Percentiles rank a stretch among this genome's conserved stretches.
These are phyloP conservation scores for Salvia splendens DNA, from an alignment of 257 asterid genomes.

Conservation along the genomic window DNA sequence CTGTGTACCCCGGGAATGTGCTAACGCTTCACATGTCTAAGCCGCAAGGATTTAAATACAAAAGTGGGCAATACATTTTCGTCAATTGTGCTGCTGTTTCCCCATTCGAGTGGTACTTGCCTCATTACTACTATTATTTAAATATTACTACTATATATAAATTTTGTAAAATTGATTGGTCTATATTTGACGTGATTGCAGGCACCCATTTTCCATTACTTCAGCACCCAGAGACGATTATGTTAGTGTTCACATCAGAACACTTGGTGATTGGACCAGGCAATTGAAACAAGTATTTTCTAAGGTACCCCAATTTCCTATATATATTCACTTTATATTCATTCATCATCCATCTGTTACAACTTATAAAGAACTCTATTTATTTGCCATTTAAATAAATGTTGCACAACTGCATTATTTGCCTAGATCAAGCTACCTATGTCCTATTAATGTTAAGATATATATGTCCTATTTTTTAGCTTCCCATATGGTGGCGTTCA, in stretches of 20 bases:
- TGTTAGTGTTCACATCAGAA: slow-evolving; percentile 85
- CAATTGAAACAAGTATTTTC: slow-evolving; percentile 79
- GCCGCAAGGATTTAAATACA: slow-evolving; percentile 72
- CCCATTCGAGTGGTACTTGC: slow-evolving; percentile 62
- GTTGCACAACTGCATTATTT: too few species aligned
- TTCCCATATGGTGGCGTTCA: too few species aligned
- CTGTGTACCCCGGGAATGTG: slow-evolving; percentile 73
- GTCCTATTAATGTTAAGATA: too few species aligned
- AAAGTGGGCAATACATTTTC: slow-evolving; percentile 69
- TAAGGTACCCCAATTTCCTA: slow-evolving; percentile 37
- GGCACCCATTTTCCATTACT: slow-evolving; percentile 96
- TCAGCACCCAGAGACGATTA: slow-evolving; percentile 89
- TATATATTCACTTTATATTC: background rate
- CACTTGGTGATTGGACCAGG: slow-evolving; percentile 94
- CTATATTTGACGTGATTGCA: slow-evolving; percentile 18
- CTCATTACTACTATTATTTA: background rate
- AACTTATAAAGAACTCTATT: background rate
- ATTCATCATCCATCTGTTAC: background rate
- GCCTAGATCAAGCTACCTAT: too few species aligned
- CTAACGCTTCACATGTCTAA: slow-evolving; percentile 69
- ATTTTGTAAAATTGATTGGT: background rate
- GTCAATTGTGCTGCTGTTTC: slow-evolving; percentile 72
- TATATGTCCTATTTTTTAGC: too few species aligned
- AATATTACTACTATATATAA: too few species aligned
- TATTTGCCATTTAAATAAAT: too few species aligned